Base-by-base conservation (phyloP, 805 yeast genomes). In the Priceomyces castillae region DNA sequence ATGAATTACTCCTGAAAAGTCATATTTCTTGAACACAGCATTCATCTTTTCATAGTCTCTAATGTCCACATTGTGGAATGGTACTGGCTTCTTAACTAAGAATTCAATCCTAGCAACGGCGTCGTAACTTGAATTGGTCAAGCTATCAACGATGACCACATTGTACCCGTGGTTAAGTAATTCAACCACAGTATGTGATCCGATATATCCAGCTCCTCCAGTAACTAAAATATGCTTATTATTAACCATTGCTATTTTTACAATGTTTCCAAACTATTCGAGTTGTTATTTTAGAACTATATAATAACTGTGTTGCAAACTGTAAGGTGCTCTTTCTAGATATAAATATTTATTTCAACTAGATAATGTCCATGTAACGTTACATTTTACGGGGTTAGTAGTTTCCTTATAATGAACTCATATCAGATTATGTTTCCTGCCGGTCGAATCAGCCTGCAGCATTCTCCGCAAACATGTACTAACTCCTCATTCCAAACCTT, bases 131-230 rank as follows among this genome's bases (percentile, higher is more conserved):
- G 94, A 82, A 55, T 84, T 86, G 54, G 72, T 65, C 46, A 84
- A 67, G 60, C 82, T 83, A 61, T 86, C 95, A 17, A 82, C 79
- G 35, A 86, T 76, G n/a, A 86, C 81, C 25, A 85, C 88, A 22
- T 82, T 74, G 54, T 80, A 76, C 19, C 87, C 88, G 41, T 77
- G 71, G 46, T 76, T 73, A 39, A 82, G 59, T 41, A 83, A 71
- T 53, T 80, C 85, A 38, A 81, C 78, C 14, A 77, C 86, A 1
- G 92, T 83, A 59, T 86, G 94, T 7, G 92, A 83, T 19, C 94
- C 95, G 56, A 87, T 85, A 64, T 86, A 86, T 16, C 95, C 94
- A 20, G 92, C 87, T 38, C 95, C 95, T 36, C 95, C 95, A 17
- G 94, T 85, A 22, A 86, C 90, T 42, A 85, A 69, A 36, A 83